Evolutionary conservation across 2,329 filamentous ascomycete species (phyloP), one percentile per base, ranked within the genome.

Genomic region (Alternaria longipes): DNA sequence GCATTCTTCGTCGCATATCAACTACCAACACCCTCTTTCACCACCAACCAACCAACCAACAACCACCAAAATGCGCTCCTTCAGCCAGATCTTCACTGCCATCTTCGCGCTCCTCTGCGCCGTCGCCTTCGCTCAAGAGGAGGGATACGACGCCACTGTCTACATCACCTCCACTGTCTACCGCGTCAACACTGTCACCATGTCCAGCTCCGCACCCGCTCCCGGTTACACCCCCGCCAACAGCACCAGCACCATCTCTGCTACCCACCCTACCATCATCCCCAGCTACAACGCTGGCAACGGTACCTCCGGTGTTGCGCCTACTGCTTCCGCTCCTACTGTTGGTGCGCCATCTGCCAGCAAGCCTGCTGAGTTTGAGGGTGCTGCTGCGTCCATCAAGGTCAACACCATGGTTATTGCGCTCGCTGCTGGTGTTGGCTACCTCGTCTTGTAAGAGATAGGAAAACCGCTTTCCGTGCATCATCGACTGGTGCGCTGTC

Each of bases 171-270:
- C 70, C 16, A 80, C 78, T 63, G 69, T 80, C 70, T 74, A 75
- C 67, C 74, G 71, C 63, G 70, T 79, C 68, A 75, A 77, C 74
- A 78, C 77, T 52, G 70, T 78, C 68, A 79, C 77, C 51, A 62
- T 72, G 56, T 72, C 73, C 18, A 69, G 73, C 67, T 71, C 72
- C 9, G 64, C 74, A 41, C 60, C 74, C 24, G 20, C 32, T 14
- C 20, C 40, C 16, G 70, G 59, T 64, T 63, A 45, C n/a, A 45
- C 58, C 8, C 66, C 70, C 59, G 67, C 67, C 26, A 78, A 78
- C 74, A 64, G 66, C 47, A 78, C 76, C 44, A 71, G 73, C 38
- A 77, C 74, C 69, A 73, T 77, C 59, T 52, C 61, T 18, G 67
- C 72, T 44, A 54, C 49, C 40, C 62, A 63, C 40, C 62, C 70